Evolutionary conservation across 257 asterid genomes (phyloP).

Genomic region (Nicotiana undulata): DNA sequence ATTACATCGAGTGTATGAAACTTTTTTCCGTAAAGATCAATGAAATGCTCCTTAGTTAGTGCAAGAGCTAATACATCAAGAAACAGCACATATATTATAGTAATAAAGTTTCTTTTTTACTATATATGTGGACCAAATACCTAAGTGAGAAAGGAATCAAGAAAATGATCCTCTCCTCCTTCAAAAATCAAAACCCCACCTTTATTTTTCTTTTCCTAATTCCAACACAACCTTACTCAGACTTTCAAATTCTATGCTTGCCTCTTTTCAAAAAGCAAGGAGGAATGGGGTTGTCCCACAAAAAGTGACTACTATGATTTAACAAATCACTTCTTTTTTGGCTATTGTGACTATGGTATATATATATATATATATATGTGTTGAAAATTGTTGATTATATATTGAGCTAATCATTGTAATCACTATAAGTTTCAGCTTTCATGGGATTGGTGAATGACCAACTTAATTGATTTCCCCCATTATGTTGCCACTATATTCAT

Average conservation of each 20-base stretch:
- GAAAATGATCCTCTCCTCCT: slow-evolving; percentile 31
- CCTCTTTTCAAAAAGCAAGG: slow-evolving; percentile 51
- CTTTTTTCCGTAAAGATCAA: no score
- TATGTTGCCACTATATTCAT: slow-evolving; percentile 12
- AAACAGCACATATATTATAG: not conserved
- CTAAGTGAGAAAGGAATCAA: slow-evolving; percentile 44
- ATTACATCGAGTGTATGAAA: no score
- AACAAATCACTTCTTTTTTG: slow-evolving; percentile 10
- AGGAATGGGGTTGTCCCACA: slow-evolving; percentile 26
- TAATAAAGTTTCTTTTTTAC: not conserved
- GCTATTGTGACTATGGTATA: slow-evolving; percentile 10
- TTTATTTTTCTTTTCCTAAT: slow-evolving; percentile 46
- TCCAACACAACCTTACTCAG: slow-evolving; percentile 40
- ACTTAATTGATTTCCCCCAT: slow-evolving; percentile 24
- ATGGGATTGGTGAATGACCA: slow-evolving; percentile 47
- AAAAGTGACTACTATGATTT: not conserved
- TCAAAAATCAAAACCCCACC: slow-evolving; percentile 11
- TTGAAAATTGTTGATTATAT: slow-evolving; percentile 11
- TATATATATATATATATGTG: no score
- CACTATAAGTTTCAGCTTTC: slow-evolving; percentile 46
- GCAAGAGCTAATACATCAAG: slow-evolving; percentile 5
- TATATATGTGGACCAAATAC: slow-evolving; percentile 21
- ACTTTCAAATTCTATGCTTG: slow-evolving; percentile 33
- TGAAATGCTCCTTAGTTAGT: slow-evolving; percentile 1
- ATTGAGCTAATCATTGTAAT: slow-evolving; percentile 50